Evolutionary conservation across 192 early-diverging fungal genomes (phyloP).

Genomic region (Podila epicladia): DNA sequence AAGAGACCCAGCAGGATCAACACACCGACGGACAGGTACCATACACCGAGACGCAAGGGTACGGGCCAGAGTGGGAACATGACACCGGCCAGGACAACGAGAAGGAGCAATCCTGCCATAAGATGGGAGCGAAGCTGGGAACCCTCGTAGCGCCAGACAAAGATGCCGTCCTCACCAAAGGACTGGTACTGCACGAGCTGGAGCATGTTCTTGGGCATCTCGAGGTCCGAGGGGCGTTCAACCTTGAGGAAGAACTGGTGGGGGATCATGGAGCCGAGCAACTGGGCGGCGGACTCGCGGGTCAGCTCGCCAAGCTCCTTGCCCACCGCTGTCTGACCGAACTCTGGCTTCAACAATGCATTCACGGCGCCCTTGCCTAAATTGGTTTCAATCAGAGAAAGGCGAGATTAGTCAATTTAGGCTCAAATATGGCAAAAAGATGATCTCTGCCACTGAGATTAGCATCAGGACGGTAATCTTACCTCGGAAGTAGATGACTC

Average conservation of each 20-base stretch:
- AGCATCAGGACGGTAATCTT: neutral
- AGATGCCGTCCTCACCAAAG: slow-evolving; percentile 87
- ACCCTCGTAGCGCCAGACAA: slow-evolving; percentile 93
- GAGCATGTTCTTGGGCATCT: slow-evolving; percentile 58
- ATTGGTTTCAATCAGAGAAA: neutral
- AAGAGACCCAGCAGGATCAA: slow-evolving; percentile 90
- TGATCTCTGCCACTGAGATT: too few relatives aligned
- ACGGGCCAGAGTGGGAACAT: slow-evolving; percentile 98
- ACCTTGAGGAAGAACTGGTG: slow-evolving; percentile 84
- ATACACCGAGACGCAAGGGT: slow-evolving; percentile 80
- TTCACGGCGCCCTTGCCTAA: slow-evolving; percentile 77
- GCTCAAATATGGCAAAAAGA: neutral
- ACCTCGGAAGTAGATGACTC: slow-evolving; percentile 96
- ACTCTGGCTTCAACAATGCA: slow-evolving; percentile 65
- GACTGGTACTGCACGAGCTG: slow-evolving; percentile 65
- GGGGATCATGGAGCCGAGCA: slow-evolving; percentile 71
- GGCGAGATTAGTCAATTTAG: neutral
- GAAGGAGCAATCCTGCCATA: slow-evolving; percentile 81
- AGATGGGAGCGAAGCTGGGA: slow-evolving; percentile 82
- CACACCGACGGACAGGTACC: slow-evolving; percentile 85
- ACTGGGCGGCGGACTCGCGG: slow-evolving; percentile 60
- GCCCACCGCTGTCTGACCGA: slow-evolving; percentile 64
- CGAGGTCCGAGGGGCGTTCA: slow-evolving; percentile 63
- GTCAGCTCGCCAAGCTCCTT: slow-evolving; percentile 55
- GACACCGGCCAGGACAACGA: slow-evolving; percentile 88